phyloP scores from a whole-genome alignment of 2,329 filamentous ascomycete species.

The Elsinoe australis region DNA sequence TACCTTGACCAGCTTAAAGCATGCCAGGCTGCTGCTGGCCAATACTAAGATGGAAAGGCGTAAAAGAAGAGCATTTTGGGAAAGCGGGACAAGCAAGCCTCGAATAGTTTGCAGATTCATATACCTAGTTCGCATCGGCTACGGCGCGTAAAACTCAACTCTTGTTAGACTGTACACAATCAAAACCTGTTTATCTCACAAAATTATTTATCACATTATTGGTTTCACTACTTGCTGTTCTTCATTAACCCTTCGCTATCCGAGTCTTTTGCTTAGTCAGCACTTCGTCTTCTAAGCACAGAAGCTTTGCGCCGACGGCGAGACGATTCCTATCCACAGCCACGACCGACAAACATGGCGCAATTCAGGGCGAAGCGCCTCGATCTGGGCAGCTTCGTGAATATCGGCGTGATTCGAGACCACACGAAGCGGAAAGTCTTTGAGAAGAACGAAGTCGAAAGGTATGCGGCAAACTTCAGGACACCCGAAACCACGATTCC shows the following conservation, averaged over 20 bases:
- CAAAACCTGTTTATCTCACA: neutral
- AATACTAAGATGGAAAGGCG: conserved; percentile 35
- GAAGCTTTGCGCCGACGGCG: conserved; percentile 1
- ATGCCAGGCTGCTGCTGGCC: conserved; percentile 41
- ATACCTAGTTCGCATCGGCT: conserved; percentile 8
- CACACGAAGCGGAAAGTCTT: conserved; percentile 95
- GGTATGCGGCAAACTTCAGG: conserved; percentile 47
- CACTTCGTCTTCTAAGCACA: neutral
- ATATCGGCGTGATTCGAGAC: conserved; percentile 80
- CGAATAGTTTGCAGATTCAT: neutral
- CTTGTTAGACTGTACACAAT: neutral
- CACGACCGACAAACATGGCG: conserved; percentile 27
- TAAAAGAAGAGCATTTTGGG: too few species aligned
- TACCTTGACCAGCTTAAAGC: conserved; percentile 86
- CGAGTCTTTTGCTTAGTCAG: conserved; percentile 12
- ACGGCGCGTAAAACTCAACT: conserved; percentile 11
- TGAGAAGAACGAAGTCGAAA: conserved; percentile 75
- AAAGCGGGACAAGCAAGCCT: neutral
- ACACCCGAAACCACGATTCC: conserved; percentile 2
- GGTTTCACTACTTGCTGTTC: neutral
- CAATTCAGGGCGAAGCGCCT: conserved; percentile 87
- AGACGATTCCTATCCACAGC: too few species aligned
- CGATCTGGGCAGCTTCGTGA: conserved; percentile 80
- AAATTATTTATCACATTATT: neutral
- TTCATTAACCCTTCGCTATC: neutral